A percentile compares a stretch with the other conserved stretches of the same genome.
Evolutionary conservation across 805 yeast species (phyloP).

Genomic region (Ogataea glucozyma): DNA sequence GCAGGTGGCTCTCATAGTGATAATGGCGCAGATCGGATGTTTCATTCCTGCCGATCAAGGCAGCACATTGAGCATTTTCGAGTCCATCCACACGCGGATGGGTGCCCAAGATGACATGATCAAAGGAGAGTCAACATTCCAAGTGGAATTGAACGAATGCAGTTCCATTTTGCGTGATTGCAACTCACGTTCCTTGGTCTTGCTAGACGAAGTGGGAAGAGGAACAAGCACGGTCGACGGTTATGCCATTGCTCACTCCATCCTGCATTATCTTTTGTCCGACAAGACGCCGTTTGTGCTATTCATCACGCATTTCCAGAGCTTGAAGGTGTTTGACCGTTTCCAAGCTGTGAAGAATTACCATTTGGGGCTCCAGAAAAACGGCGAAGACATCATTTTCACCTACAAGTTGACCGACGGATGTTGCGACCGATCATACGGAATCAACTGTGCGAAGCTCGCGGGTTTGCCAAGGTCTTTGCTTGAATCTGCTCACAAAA

Average conservation of each 20-base stretch:
- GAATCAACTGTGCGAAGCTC: slow-evolving; percentile 79
- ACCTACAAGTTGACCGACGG: slow-evolving; percentile 54
- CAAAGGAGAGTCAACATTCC: slow-evolving; percentile 78
- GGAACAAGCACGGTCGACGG: slow-evolving; percentile 77
- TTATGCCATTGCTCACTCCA: slow-evolving; percentile 73
- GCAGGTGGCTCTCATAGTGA: slow-evolving; percentile 66
- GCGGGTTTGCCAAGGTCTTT: slow-evolving; percentile 59
- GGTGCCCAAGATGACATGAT: slow-evolving; percentile 82
- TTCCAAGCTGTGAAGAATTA: slow-evolving; percentile 51
- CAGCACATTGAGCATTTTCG: slow-evolving; percentile 59
- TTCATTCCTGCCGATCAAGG: slow-evolving; percentile 68
- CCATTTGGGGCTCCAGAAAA: slow-evolving; percentile 61
- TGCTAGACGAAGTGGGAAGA: slow-evolving; percentile 76
- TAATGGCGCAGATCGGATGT: slow-evolving; percentile 79
- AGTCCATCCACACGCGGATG: slow-evolving; percentile 55
- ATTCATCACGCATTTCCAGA: slow-evolving; percentile 85
- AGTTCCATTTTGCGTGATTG: slow-evolving; percentile 53
- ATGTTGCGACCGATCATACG: slow-evolving; percentile 65
- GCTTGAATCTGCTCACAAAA: slow-evolving; percentile 44
- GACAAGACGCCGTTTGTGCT: slow-evolving; percentile 55
- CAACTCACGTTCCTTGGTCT: slow-evolving; percentile 55
- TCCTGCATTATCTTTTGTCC: slow-evolving; percentile 57
- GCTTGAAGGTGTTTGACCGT: slow-evolving; percentile 52
- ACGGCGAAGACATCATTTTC: slow-evolving; percentile 41
- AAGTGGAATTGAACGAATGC: slow-evolving; percentile 74